Evolutionary conservation across 148 eudicot genomes (phyloP), one percentile per base, ranked within the genome.

Genomic region (Silene uniflora): DNA sequence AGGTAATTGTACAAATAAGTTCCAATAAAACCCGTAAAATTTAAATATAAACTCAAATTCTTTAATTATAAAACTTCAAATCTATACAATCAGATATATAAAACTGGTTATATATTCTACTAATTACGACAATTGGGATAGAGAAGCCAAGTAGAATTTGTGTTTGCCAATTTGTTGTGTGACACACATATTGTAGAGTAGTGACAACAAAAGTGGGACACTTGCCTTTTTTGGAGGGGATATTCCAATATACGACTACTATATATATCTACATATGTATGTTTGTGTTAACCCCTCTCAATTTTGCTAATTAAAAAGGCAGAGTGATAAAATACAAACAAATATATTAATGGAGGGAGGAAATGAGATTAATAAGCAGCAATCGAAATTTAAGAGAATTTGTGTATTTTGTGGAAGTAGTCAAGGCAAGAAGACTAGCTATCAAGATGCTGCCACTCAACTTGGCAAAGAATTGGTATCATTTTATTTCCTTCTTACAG

Each of bases 361-460:
- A 67, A 77, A 79, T 85, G 91, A 87, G 80, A 80, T 79, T 65
- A 85, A 80, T 6, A 39, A 39, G 44, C 44, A 39, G 77, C 77
- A 63, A 52, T 92, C 97, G 46, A 95, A 69, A 80, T 95, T 95
- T 83, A 88, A 86, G 85, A 89, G 93, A 77, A 89, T 95, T 64
- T 95, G 99, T 86, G 99, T 95, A 25, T 95, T 95, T 73, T 95
- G 99, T 86, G 99, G 99, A 21, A 95, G 99, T 76, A 95, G 99
- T 79, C 99, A 92, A 75, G 99, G 99, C 52, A 95, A 90, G 81
- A 95, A 92, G 83, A 81, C 80, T 60, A 95, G 96, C 87, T 95
- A 95, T 79, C 99, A 92, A 70, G 99, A 95, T 73, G 96, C 99
- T 84, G 99, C 98, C 78, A 85, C 82, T 85, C 96, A 95, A 76